Percentiles rank a stretch among this genome's conserved stretches.
These are phyloP conservation scores for Amoebophrya sp. DNA, from an alignment of 169 alveolate genomes.

Conservation along the genomic window DNA sequence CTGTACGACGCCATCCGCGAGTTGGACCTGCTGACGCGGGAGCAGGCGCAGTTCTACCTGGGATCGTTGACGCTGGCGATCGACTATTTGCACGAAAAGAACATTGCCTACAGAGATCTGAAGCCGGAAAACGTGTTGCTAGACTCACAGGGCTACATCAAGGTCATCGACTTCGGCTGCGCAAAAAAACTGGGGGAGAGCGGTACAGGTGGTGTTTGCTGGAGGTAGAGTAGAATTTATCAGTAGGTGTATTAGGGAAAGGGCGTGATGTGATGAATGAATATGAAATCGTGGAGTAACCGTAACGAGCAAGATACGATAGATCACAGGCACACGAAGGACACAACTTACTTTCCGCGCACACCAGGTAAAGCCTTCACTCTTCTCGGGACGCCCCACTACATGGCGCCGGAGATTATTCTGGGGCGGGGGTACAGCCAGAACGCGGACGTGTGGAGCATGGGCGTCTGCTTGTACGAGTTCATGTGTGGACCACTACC, in stretches of 20 bases:
- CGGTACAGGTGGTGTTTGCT: too few species aligned
- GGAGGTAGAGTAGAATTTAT: too few species aligned
- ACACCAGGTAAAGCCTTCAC: conserved; percentile 63
- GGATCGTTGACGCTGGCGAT: conserved; percentile 66
- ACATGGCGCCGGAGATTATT: conserved; percentile 88
- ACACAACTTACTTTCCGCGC: conserved; percentile 77
- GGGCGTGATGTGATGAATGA: too few species aligned
- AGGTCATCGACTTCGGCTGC: conserved; percentile 88
- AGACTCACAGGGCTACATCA: conserved; percentile 89
- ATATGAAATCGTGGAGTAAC: too few species aligned
- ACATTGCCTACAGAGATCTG: conserved; percentile 83
- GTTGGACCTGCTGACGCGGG: conserved; percentile 61
- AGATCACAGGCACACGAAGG: too few species aligned
- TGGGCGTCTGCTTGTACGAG: conserved; percentile 95
- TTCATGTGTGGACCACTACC: conserved; percentile 95
- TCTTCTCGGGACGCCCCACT: conserved; percentile 89
- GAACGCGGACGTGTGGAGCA: conserved; percentile 92
- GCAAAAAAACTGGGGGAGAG: conserved; percentile 83
- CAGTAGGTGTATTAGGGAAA: too few species aligned
- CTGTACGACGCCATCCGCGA: conserved; percentile 76
- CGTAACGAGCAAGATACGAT: too few species aligned
- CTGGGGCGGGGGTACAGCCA: conserved; percentile 85
- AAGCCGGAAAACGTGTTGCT: conserved; percentile 94
- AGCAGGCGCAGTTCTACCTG: conserved; percentile 78
- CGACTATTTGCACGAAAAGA: conserved; percentile 79